Evolutionary conservation across 1,284 basidiomycete genomes (phyloP).

Genomic region (Trichosporon inkin): DNA sequence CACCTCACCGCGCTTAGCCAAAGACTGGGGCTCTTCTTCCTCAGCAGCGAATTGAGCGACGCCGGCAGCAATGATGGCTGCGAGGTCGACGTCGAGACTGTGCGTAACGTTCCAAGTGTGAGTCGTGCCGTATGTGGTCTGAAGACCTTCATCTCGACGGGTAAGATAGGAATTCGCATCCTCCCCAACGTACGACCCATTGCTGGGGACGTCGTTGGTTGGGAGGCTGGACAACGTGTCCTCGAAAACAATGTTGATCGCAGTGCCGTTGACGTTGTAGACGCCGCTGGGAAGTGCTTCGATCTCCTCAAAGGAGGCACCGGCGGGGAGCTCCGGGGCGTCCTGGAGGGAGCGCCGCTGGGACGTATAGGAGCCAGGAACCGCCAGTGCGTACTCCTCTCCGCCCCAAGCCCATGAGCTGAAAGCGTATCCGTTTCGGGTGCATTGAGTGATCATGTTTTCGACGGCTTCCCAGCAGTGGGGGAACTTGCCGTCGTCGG

Average conservation of each 20-base stretch:
- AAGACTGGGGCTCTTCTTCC: not conserved
- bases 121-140: not conserved
- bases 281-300: not conserved
- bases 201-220: not conserved
- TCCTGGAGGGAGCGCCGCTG: too few relatives aligned
- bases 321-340: not conserved
- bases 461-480: not conserved
- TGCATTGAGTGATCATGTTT: not conserved
- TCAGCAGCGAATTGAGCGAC: not conserved
- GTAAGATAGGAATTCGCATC: not conserved
- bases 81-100: not conserved
- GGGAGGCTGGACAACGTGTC: not conserved
- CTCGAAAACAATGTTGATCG: not conserved
- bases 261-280: not conserved
- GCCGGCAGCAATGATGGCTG: not conserved
- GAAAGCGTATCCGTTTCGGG: not conserved
- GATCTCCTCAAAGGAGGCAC: not conserved
- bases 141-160: not conserved
- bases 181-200: not conserved
- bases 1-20: not conserved
- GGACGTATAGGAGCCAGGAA: not conserved
- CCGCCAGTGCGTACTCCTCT: not conserved
- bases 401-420: not conserved
- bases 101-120: not conserved
- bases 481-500: not conserved